Evolutionary conservation across 2,329 filamentous ascomycete genomes (phyloP).

Genomic region (Aspergillus amoenus): DNA sequence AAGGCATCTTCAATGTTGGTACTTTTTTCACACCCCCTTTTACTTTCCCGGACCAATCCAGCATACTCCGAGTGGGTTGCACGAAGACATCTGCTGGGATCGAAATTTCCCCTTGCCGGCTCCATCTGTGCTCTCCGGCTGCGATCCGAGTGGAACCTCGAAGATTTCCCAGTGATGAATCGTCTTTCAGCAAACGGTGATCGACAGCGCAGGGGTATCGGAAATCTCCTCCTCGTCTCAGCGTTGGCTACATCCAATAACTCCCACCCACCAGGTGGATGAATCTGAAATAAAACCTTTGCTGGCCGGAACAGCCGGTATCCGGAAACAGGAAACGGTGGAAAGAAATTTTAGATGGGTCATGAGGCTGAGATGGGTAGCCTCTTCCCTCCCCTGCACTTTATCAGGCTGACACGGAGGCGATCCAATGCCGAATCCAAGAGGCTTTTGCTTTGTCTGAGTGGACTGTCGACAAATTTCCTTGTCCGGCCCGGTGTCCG

Average conservation of each 20-base stretch:
- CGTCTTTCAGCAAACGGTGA: background rate
- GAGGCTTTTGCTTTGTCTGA: background rate
- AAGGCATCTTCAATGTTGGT: background rate
- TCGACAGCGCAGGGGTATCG: constrained; percentile 1
- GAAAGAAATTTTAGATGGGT: background rate
- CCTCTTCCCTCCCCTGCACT: background rate
- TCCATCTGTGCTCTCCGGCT: background rate
- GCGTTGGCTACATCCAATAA: background rate
- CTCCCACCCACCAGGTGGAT: background rate
- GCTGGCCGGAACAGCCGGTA: background rate
- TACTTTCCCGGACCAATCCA: background rate
- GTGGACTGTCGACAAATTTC: background rate
- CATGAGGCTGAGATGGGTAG: background rate
- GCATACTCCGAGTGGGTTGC: background rate
- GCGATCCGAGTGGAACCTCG: background rate
- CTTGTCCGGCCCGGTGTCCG: background rate
- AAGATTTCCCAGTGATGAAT: background rate
- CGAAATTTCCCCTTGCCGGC: background rate
- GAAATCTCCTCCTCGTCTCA: background rate
- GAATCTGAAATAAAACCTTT: background rate
- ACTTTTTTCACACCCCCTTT: background rate
- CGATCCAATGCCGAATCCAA: background rate
- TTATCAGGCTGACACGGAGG: background rate
- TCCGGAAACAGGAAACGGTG: background rate
- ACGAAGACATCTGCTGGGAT: background rate